Base-by-base conservation (phyloP, 345 rosid species). In the Toxicodendron radicans region DNA sequence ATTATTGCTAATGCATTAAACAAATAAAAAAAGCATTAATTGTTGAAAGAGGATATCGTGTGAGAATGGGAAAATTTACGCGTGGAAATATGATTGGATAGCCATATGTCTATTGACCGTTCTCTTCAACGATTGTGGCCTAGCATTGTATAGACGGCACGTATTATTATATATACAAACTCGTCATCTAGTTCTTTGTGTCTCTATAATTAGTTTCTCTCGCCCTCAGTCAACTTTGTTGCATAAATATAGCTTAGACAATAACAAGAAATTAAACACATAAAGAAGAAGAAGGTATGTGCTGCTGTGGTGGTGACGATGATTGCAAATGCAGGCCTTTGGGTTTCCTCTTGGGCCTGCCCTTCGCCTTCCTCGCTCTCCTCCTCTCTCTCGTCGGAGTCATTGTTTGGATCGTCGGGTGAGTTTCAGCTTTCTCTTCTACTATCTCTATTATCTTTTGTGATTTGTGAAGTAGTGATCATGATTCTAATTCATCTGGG, bases 341-440 rank as follows among this genome's bases (percentile, higher is more conserved):
- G 18, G 92, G 90, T n/a, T 88, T 90, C 76, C 85, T 90, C 14
- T 52, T 88, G 70, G 91, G 90, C 65, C 84, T 88, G 27, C 95
- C 95, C 53, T 90, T 87, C 59, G 90, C 91, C 73, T 85, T 90
- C 68, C 83, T 88, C 38, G 70, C 92, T 45, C 74, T 88, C 58
- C 64, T 88, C 66, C 71, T 90, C 78, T 85, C 92, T 21, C 33
- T 90, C 11, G 53, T 90, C 10, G 90, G 93, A 14, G 70, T 87
- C 9, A 18, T 90, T 7, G 41, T 84, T 18, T 86, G 95, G 92
- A 84, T 90, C 54, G 80, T 87, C 16, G 91, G 92, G 92, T 88
- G 5, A 38, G 86, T 76, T 7, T 62, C n/a, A 27, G 8, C 16
- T 12, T 33, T 54, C 67, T n/a, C 32, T 21, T 1, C 4, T 17